Percentiles rank a stretch among this genome's conserved stretches.
Conservation (phyloP, 495 filamentous ascomycete genomes). For the Penicillium waksmanii region DNA sequence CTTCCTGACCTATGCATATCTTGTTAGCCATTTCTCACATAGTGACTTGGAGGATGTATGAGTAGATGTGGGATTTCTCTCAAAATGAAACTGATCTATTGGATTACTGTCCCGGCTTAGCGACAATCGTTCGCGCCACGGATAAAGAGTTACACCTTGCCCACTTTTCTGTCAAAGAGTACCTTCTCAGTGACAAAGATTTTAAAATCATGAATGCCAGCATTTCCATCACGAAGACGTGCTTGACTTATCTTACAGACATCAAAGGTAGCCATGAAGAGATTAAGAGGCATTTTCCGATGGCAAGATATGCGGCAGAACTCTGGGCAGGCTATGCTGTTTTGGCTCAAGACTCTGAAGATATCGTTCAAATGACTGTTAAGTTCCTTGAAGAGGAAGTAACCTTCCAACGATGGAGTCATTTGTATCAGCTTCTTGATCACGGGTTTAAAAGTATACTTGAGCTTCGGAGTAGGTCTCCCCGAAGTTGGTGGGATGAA, state of each 20-base stretch:
- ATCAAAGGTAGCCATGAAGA: slow-evolving; percentile 14
- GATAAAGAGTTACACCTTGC: slow-evolving; percentile 27
- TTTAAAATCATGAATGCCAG: slow-evolving; percentile 23
- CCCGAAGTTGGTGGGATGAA: too few relatives aligned
- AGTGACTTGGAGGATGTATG: too few relatives aligned
- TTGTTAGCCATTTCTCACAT: too few relatives aligned
- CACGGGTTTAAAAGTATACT: too few relatives aligned
- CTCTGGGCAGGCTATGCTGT: slow-evolving; percentile 24
- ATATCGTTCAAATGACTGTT: slow-evolving; percentile 11
- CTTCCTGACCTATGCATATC: too few relatives aligned
- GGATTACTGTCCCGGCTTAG: slow-evolving; percentile 22
- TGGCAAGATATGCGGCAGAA: slow-evolving; percentile 23
- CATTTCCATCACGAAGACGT: slow-evolving; percentile 27
- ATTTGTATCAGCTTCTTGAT: slow-evolving; percentile 16
- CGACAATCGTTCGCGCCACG: slow-evolving; percentile 7
- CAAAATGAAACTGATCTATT: too few relatives aligned
- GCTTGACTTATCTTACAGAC: slow-evolving; percentile 32
- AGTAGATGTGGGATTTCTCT: too few relatives aligned
- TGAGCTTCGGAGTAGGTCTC: too few relatives aligned
- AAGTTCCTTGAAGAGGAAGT: slow-evolving; percentile 19
- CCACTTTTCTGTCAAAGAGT: slow-evolving; percentile 38
- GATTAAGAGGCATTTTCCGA: slow-evolving; percentile 23
- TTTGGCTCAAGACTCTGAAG: slow-evolving; percentile 14
- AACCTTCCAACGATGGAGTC: slow-evolving; percentile 22
- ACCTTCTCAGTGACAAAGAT: slow-evolving; percentile 20